Evolutionary conservation across 1,284 basidiomycete genomes (phyloP).

Genomic region (Sparassis latifolia): DNA sequence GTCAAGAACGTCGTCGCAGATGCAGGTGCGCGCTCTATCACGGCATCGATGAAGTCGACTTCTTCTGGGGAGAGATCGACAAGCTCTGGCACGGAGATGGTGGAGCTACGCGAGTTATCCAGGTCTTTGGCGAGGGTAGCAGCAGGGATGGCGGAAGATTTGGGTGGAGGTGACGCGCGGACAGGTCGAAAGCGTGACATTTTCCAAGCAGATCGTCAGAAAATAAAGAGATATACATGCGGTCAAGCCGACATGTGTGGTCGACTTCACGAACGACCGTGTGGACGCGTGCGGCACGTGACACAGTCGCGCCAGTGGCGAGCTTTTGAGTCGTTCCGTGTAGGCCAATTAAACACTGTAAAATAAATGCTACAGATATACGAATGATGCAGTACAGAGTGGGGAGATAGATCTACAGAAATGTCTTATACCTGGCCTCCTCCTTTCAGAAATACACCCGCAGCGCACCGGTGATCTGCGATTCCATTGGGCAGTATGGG

Average conservation of each 20-base stretch:
- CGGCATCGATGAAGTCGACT: slow-evolving; percentile 65
- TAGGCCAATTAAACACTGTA: no score
- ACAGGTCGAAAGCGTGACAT: slow-evolving; percentile 26
- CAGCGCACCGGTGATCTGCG: slow-evolving; percentile 49
- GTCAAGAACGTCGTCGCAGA: slow-evolving; percentile 65
- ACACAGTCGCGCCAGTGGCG: no score
- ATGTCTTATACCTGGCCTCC: neutral
- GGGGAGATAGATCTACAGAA: no score
- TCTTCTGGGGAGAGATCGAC: slow-evolving; percentile 51
- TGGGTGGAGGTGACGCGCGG: slow-evolving; percentile 26
- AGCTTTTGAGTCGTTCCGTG: no score
- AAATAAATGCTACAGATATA: no score
- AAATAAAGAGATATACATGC: neutral
- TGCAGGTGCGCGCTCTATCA: slow-evolving; percentile 58
- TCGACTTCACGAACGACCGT: slow-evolving; percentile 12
- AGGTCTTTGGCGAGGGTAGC: slow-evolving; percentile 15
- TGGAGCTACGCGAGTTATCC: slow-evolving; percentile 43
- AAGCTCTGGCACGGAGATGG: slow-evolving; percentile 49
- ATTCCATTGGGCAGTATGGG: slow-evolving; percentile 85
- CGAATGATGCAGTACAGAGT: no score
- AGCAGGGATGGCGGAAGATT: slow-evolving; percentile 12
- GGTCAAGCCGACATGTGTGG: no score
- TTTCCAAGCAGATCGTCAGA: neutral
- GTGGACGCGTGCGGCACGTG: slow-evolving; percentile 14
- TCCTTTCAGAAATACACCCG: slow-evolving; percentile 63